Conservation (phyloP, 139 green algal genomes). For the Medakamo hakoo region DNA sequence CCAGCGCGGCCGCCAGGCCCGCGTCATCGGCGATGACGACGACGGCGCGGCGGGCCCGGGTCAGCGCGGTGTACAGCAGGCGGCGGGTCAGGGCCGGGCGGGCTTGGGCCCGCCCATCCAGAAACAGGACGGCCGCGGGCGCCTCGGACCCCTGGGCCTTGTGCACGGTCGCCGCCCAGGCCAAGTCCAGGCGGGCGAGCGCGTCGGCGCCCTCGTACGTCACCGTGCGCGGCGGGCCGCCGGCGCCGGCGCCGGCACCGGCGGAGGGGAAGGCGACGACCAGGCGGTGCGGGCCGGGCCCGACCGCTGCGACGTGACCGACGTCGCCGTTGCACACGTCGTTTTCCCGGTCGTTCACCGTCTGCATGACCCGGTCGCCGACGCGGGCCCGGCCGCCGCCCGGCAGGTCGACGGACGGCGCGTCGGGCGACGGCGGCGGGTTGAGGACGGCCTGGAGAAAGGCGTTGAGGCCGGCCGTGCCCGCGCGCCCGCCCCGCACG, state of each 20-base stretch:
- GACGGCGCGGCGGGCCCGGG: constrained; percentile 7
- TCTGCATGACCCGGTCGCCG: constrained; percentile 56
- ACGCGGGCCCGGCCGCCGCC: constrained; percentile 2
- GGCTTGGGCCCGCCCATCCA: constrained; percentile 21
- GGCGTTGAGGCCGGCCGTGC: constrained; percentile 29
- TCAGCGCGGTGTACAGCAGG: constrained; percentile 59
- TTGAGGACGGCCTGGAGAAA: constrained; percentile 53
- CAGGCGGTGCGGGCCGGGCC: constrained; percentile 5
- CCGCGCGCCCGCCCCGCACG: constrained; percentile 24
- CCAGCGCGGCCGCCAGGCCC: background rate
- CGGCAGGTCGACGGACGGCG: background rate
- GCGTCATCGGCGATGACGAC: constrained; percentile 8
- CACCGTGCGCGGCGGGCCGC: background rate
- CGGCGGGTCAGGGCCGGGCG: constrained; percentile 35
- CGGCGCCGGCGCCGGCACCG: background rate
- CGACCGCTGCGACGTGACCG: constrained; percentile 30
- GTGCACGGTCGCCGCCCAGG: constrained; percentile 70
- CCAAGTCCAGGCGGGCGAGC: constrained; percentile 30
- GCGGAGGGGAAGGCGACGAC: constrained; percentile 12
- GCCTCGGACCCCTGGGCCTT: constrained; percentile 80
- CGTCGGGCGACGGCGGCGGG: constrained; percentile 14
- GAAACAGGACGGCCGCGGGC: constrained; percentile 43
- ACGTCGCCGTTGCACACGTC: constrained; percentile 75
- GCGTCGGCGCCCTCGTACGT: constrained; percentile 5
- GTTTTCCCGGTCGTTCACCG: constrained; percentile 51